A percentile compares a stretch with the other conserved stretches of the same genome.
Evolutionary conservation across 768 basidiomycete genomes (phyloP).

Genomic region (Fomitopsis serialis): DNA sequence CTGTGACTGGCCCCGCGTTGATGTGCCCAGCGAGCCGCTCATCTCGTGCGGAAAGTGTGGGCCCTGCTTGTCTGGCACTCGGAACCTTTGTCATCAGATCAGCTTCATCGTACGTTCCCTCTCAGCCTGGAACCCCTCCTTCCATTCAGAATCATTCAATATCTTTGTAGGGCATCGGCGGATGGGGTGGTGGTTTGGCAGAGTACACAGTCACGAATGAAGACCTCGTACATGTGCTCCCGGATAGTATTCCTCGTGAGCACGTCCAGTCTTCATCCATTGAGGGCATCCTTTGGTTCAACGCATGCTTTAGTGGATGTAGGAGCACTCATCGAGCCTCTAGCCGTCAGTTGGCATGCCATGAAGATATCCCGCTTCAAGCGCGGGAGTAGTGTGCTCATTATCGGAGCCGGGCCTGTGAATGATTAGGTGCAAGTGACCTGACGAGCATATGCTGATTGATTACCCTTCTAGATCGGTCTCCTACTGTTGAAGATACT

Average conservation of each 20-base stretch:
- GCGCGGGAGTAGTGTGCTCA: constrained; percentile 32
- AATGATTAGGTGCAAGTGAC: no score
- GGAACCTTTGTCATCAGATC: constrained; percentile 29
- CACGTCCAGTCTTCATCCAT: no score
- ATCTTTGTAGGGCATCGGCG: constrained; percentile 32
- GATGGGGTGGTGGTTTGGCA: constrained; percentile 37
- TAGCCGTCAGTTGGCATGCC: constrained; percentile 42
- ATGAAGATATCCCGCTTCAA: constrained; percentile 36
- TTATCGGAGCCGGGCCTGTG: constrained; percentile 42
- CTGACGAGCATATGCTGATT: not conserved
- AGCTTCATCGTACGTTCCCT: constrained; percentile 29
- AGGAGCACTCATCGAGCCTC: constrained; percentile 42
- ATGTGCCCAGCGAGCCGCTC: constrained; percentile 34
- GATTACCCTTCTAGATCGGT: constrained; percentile 13
- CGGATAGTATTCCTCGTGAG: constrained; percentile 32
- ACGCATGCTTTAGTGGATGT: constrained; percentile 32
- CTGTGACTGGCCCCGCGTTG: not conserved
- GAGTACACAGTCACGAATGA: constrained; percentile 35
- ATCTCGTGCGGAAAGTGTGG: constrained; percentile 36
- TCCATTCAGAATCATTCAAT: not conserved
- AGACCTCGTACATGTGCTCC: constrained; percentile 33
- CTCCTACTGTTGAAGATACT: constrained; percentile 13
- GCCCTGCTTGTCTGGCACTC: constrained; percentile 26
- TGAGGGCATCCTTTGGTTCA: no score
- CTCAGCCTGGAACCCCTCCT: no score